Evolutionary conservation across 306 rosid species (phyloP).

Genomic region (Macrotyloma uniflorum): DNA sequence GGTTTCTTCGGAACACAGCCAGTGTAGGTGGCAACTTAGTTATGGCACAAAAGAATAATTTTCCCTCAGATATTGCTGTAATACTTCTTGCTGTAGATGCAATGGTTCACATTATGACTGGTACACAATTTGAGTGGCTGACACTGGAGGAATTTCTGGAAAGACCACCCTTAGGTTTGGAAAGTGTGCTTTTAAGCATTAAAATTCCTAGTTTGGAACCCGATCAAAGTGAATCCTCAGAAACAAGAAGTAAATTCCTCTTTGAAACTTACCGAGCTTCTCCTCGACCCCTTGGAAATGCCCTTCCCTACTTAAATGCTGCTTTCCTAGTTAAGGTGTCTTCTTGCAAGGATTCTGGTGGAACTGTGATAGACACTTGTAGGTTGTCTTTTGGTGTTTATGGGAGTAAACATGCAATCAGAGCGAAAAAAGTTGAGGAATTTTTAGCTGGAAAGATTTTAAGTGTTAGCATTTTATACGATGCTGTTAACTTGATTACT

Average conservation of each 20-base stretch:
- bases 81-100: constrained; percentile 74
- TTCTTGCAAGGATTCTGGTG: constrained; percentile 52
- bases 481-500: constrained; percentile 61
- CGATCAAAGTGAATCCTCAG: constrained; percentile 38
- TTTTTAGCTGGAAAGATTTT: constrained; percentile 65
- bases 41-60: constrained; percentile 72
- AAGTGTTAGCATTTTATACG: constrained; percentile 51
- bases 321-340: constrained; percentile 77
- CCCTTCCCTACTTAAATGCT: constrained; percentile 74
- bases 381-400: constrained; percentile 76
- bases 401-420: constrained; percentile 72
- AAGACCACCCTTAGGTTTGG: constrained; percentile 59
- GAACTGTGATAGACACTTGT: constrained; percentile 52
- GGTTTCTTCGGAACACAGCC: constrained; percentile 70
- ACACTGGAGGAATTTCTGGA: constrained; percentile 70
- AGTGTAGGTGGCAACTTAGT: constrained; percentile 87
- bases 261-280: constrained; percentile 88
- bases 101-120: constrained; percentile 59
- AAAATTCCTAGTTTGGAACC: constrained; percentile 66
- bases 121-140: constrained; percentile 54
- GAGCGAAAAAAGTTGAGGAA: constrained; percentile 78
- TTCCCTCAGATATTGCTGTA: constrained; percentile 83
- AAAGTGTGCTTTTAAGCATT: constrained; percentile 60
- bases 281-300: constrained; percentile 86
- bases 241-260: constrained; percentile 41